Base-by-base conservation (phyloP, 192 early-diverging fungal species). In the Rhizophagus prolifer region DNA sequence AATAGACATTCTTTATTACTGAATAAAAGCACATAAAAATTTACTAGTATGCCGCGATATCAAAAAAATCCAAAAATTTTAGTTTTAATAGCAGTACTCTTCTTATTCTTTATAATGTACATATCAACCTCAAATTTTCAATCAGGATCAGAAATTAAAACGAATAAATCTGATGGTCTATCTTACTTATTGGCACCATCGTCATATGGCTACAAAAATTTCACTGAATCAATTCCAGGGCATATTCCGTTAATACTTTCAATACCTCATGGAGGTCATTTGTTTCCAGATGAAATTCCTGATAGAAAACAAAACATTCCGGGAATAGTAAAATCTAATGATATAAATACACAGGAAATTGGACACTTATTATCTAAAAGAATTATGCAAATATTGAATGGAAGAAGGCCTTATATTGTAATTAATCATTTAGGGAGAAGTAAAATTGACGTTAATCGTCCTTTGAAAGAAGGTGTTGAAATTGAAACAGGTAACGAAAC, bases 381-480 rank as follows among this genome's bases (percentile, higher is more conserved):
- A 26, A 65, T 65, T 5, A 34, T 25, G 31, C 13, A 26, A 65
- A 65, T 0, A 65, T 28, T 65, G 13, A 34, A 34, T 23, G 63
- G 63, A 26, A 65, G 63, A 34, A 65, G 23, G 12, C 63, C 63
- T 0, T 65, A 26, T 10, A 26, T 65, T 14, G 26, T 65, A 19
- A 14, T 65, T 21, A 65, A 65, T 34, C 25, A 65, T 26, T 34
- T 65, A 13, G 63, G 63, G 16, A 26, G 63, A 5, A 65, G 63
- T 34, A 65, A 65, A 65, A 34, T 65, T 34, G 63, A 65, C 16
- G 63, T 65, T 65, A 65, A 65, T 19, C 25, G 63, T 30, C 63
- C 63, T 26, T 65, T 65, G 12, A 34, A 65, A 65, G 63, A 65
- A 65, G 63, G 63, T 10, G 21, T 34, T 30, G 63, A 65, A 65